A percentile compares a stretch with the other conserved stretches of the same genome.
These are phyloP conservation scores for Trichoderma arundinaceum DNA, from an alignment of 2,329 filamentous ascomycete species.

Conservation along the genomic window DNA sequence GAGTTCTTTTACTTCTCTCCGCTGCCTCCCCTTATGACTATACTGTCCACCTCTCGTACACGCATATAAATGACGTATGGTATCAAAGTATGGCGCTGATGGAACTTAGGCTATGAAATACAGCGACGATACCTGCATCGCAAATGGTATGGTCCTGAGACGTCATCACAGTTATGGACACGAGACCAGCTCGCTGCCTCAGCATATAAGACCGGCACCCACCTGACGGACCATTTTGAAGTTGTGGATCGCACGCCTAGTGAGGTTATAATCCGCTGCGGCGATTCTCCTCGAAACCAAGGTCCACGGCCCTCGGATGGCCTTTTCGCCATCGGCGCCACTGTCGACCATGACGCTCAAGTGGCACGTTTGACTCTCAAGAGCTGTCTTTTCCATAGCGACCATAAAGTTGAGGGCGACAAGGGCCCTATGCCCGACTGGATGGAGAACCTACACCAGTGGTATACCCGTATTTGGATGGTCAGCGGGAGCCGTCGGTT, in stretches of 20 bases:
- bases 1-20: conserved; percentile 38
- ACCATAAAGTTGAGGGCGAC: conserved; percentile 44
- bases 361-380: conserved; percentile 70
- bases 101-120: conserved; percentile 56
- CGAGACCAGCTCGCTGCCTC: conserved; percentile 58
- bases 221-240: conserved; percentile 74
- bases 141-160: conserved; percentile 52
- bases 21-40: conserved; percentile 1
- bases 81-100: background rate
- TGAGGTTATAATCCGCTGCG: conserved; percentile 67
- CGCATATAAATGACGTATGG: too few relatives aligned
- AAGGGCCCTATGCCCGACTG: conserved; percentile 41
- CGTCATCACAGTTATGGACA: conserved; percentile 66
- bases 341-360: conserved; percentile 62
- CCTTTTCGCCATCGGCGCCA: conserved; percentile 68
- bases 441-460: conserved; percentile 45
- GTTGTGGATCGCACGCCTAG: conserved; percentile 67
- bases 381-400: conserved; percentile 63
- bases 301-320: conserved; percentile 66
- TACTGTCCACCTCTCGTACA: background rate
- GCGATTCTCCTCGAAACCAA: conserved; percentile 65
- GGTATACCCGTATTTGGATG: conserved; percentile 49
- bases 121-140: conserved; percentile 63
- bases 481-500: conserved; percentile 3
- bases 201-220: conserved; percentile 66